Evolutionary conservation across 2,329 filamentous ascomycete species (phyloP), one percentile per base, ranked within the genome.

Genomic region (Fonsecaea multimorphosa): DNA sequence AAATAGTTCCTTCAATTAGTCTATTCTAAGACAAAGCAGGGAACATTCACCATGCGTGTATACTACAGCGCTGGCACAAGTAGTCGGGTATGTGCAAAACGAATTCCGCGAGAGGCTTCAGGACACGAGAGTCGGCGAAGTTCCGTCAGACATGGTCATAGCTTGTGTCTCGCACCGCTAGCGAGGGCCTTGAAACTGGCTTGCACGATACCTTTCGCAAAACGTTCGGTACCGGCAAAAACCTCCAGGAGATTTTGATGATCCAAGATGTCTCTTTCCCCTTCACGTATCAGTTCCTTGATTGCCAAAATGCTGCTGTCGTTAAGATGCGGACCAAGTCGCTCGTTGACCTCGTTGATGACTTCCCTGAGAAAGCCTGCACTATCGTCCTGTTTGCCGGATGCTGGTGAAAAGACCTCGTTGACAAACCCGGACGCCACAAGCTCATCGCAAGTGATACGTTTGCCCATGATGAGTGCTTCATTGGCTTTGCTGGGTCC

Each of bases 401-500:
- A 80, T 62, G 83, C 83, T 44, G 83, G 78, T 9, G 81, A 80
- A 70, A 97, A 90, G 14, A 97, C 84, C 78, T 89, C 90, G 73
- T 97, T 98, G 52, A 96, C 91, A 73, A 92, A 98, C 0, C 94
- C 93, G 1, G 86, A 85, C 9, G 83, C 80, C 68, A 93, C 82
- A 32, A 98, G 83, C 74, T 96, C 92, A 24, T 89, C 86, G 31
- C 86, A 86, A 0, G 82, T 76, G 72, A 98, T 91, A 49, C 88
- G 85, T 78, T 90, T 91, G 73, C 90, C 92, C 90, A 96, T 95
- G 70, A 98, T 88, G 9, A 98, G 84, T 14, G 94, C 94, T 83
- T 98, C 94, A 75, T 96, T 96, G 6, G 93, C 93, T 75, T 91
- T 91, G 64, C 86, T 82, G 58, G 92, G 85, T 0, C 95, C 94